phyloP scores from a whole-genome alignment of 345 rosid species.

The Adansonia digitata region DNA sequence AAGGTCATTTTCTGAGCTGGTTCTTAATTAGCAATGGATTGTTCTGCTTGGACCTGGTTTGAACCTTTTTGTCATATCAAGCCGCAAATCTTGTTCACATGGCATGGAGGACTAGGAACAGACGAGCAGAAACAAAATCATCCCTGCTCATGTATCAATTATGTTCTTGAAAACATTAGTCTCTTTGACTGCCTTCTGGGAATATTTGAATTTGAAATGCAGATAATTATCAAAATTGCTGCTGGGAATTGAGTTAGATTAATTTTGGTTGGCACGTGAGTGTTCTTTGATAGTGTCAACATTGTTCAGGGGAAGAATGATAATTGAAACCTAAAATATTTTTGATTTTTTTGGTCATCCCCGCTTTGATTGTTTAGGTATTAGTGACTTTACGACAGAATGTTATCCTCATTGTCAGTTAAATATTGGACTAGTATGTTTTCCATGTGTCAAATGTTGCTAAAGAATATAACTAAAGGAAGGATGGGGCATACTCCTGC shows the following conservation, averaged over 20 bases:
- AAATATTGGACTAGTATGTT: not conserved
- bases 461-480: not conserved
- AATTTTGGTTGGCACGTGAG: constrained; percentile 83
- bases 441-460: not conserved
- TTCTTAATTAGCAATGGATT: not conserved
- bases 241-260: constrained; percentile 88
- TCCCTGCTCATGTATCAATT: not conserved
- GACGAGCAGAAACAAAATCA: not conserved
- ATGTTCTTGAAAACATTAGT: not conserved
- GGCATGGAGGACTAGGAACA: not conserved
- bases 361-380: not conserved
- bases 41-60: not conserved
- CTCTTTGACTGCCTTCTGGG: not conserved
- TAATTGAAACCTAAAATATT: not conserved
- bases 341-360: not conserved
- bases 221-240: constrained; percentile 90
- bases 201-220: constrained; percentile 26
- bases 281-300: constrained; percentile 2
- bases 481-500: not conserved
- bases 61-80: not conserved
- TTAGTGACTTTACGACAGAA: not conserved
- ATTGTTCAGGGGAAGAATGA: not conserved
- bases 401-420: not conserved
- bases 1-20: constrained; percentile 43
- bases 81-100: not conserved